Evolutionary conservation across 768 basidiomycete species (phyloP).

Genomic region (Suillus subaureus): DNA sequence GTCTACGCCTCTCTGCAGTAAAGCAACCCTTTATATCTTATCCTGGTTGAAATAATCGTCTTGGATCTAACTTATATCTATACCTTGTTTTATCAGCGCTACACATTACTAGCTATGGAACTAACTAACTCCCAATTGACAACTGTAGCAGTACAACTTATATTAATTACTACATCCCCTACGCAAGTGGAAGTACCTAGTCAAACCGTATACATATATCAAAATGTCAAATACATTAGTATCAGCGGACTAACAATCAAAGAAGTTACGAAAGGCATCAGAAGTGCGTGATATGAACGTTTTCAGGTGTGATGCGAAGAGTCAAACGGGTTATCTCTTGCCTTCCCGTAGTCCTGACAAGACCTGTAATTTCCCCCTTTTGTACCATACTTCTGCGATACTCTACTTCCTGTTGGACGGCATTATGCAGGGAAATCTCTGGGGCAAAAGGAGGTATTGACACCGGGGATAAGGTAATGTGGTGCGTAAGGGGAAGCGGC

Average conservation of each 20-base stretch:
- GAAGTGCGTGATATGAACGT: conserved; percentile 14
- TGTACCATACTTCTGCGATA: conserved; percentile 21
- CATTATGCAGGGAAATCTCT: conserved; percentile 19
- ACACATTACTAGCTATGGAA: neutral
- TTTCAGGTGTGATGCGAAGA: conserved; percentile 26
- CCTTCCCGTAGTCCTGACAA: conserved; percentile 31
- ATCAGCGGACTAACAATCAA: neutral
- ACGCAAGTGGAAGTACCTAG: conserved; percentile 4
- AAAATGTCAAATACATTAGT: neutral
- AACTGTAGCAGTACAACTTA: conserved; percentile 4
- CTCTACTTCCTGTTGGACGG: conserved; percentile 19
- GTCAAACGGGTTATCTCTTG: conserved; percentile 21
- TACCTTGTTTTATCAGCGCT: neutral
- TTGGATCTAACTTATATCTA: conserved; percentile 23
- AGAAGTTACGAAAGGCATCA: neutral
- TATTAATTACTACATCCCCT: neutral
- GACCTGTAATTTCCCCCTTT: conserved; percentile 26
- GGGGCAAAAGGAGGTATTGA: conserved; percentile 16
- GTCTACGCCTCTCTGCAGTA: conserved; percentile 45
- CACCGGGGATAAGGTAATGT: conserved; percentile 39
- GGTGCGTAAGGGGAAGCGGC: conserved; percentile 38
- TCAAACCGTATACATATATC: neutral
- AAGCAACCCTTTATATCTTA: conserved; percentile 3
- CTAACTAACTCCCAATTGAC: neutral
- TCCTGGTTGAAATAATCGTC: conserved; percentile 1